phyloP scores from a whole-genome alignment of 306 rosid species.

The Phaseolus lunatus region DNA sequence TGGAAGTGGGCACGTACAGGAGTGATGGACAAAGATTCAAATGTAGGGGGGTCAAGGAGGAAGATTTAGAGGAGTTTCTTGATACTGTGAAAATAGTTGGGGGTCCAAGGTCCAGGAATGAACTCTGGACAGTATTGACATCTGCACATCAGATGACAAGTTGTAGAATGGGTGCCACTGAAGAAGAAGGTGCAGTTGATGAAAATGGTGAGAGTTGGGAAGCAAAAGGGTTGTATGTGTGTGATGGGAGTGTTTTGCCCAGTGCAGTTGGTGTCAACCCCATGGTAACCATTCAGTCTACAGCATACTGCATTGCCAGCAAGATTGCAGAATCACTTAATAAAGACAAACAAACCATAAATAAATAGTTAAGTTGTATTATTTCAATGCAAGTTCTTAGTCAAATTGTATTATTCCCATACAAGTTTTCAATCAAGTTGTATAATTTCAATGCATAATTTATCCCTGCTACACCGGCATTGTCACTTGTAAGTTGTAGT shows the following conservation, averaged over 20 bases:
- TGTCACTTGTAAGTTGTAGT: no score
- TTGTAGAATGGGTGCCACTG: conserved; percentile 75
- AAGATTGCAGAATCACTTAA: conserved; percentile 71
- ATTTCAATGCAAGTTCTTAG: neutral
- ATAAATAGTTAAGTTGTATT: conserved; percentile 11
- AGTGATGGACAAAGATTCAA: conserved; percentile 84
- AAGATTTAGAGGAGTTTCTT: conserved; percentile 76
- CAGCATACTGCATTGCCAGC: conserved; percentile 80
- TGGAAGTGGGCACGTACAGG: conserved; percentile 91
- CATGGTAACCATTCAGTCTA: conserved; percentile 91
- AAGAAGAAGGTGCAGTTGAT: conserved; percentile 79
- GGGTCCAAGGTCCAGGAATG: conserved; percentile 68
- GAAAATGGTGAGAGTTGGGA: conserved; percentile 93
- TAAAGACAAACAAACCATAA: neutral
- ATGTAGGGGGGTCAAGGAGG: conserved; percentile 64
- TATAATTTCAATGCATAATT: no score
- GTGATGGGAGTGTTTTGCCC: conserved; percentile 92
- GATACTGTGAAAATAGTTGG: conserved; percentile 63
- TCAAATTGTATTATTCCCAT: conserved; percentile 3
- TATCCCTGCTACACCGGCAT: no score
- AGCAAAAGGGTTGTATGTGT: conserved; percentile 80
- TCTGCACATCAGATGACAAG: conserved; percentile 89
- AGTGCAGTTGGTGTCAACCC: conserved; percentile 92
- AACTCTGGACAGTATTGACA: conserved; percentile 65
- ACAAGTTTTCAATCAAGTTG: neutral